phyloP scores from a whole-genome alignment of 2,329 filamentous ascomycete species.

The Epichloe hybrida region DNA sequence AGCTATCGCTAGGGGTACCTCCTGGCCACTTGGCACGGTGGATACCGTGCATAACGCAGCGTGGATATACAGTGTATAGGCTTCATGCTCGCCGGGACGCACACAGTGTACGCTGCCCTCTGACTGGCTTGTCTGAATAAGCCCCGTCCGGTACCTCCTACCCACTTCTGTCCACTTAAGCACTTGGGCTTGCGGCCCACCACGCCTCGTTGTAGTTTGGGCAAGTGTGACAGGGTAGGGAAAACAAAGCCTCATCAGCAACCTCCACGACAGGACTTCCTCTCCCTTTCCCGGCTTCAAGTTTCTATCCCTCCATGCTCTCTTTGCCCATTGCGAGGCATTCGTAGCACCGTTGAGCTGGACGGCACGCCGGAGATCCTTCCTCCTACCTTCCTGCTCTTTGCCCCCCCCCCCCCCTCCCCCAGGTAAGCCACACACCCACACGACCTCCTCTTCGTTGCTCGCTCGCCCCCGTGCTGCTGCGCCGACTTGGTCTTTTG shows the following conservation, averaged over 20 bases:
- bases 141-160: slow-evolving; percentile 1
- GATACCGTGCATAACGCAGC: no score
- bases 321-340: slow-evolving; percentile 27
- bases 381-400: slow-evolving; percentile 12
- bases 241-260: slow-evolving; percentile 30
- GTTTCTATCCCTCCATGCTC: slow-evolving; percentile 17
- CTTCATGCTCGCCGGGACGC: no score
- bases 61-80: neutral
- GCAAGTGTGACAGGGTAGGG: slow-evolving; percentile 22
- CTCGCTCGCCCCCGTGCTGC: slow-evolving; percentile 4
- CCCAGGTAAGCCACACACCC: slow-evolving; percentile 19
- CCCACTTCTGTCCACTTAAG: neutral
- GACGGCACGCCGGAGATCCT: slow-evolving; percentile 18
- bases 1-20: no score
- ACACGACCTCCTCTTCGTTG: slow-evolving; percentile 7
- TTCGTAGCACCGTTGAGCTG: slow-evolving; percentile 24
- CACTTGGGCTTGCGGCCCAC: slow-evolving; percentile 9
- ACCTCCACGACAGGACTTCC: slow-evolving; percentile 16
- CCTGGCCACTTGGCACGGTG: no score
- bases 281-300: slow-evolving; percentile 12
- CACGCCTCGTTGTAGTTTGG: slow-evolving; percentile 15
- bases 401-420: slow-evolving; percentile 13
- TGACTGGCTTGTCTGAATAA: neutral
- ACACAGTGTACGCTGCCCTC: slow-evolving; percentile 2
- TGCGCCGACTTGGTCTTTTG: slow-evolving; percentile 4